A percentile compares a stretch with the other conserved stretches of the same genome.
phyloP scores from a whole-genome alignment of 83 land plant genomes.

The Isoetes engelmannii region DNA sequence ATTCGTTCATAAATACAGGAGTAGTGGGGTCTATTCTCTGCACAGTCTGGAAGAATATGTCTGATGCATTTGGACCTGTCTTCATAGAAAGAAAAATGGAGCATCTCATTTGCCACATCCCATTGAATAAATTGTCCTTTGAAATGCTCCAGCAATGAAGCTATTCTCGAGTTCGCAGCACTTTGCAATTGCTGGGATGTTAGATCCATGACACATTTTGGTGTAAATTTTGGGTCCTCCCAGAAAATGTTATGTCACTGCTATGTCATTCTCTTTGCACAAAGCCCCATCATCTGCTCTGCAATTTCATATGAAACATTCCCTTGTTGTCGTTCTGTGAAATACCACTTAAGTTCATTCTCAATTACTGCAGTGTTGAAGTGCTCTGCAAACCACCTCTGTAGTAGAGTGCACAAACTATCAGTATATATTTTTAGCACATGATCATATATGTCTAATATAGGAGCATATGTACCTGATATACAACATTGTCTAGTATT shows the following conservation, averaged over 20 bases:
- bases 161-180: conserved; percentile 52
- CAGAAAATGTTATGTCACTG: conserved; percentile 94
- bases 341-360: conserved; percentile 8
- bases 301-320: conserved; percentile 45
- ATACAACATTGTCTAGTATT: conserved; percentile 52
- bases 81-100: conserved; percentile 82
- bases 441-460: no score
- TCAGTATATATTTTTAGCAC: no score
- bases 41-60: conserved; percentile 49
- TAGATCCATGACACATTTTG: conserved; percentile 62
- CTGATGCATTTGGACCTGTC: conserved; percentile 47
- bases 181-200: conserved; percentile 32
- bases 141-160: conserved; percentile 50
- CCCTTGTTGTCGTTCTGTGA: conserved; percentile 5
- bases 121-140: conserved; percentile 67
- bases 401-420: no score
- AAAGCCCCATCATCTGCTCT: conserved; percentile 65
- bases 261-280: conserved; percentile 46
- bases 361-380: conserved; percentile 10
- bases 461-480: conserved; percentile 39
- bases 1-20: conserved; percentile 81
- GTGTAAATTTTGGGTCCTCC: conserved; percentile 65
- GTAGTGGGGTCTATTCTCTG: conserved; percentile 65
- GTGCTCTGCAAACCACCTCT: neutral
- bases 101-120: conserved; percentile 95